phyloP scores from a whole-genome alignment of 352 stramenopile species.

The Phytophthora ramorum region DNA sequence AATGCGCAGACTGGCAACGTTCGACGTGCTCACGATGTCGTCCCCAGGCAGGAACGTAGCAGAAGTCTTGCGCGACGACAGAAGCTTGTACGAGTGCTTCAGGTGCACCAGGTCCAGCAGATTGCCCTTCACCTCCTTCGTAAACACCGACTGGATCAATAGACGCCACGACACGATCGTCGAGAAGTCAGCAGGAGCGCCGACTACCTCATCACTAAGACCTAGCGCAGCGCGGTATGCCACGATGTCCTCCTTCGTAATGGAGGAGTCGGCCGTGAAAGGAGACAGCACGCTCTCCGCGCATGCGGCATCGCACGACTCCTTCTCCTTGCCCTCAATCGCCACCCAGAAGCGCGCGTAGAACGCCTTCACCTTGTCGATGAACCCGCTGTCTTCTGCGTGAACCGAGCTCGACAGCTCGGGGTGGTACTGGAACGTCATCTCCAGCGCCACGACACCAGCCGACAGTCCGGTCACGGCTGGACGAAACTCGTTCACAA shows the following conservation, averaged over 20 bases:
- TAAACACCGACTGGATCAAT: slow-evolving; percentile 86
- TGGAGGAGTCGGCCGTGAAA: slow-evolving; percentile 70
- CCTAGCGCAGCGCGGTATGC: slow-evolving; percentile 69
- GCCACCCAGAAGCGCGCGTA: slow-evolving; percentile 84
- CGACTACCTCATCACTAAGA: slow-evolving; percentile 35
- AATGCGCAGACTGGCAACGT: slow-evolving; percentile 77
- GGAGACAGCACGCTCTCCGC: slow-evolving; percentile 62
- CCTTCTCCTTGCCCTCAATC: slow-evolving; percentile 60
- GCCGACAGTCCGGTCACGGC: slow-evolving; percentile 53
- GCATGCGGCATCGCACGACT: slow-evolving; percentile 66
- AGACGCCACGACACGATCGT: slow-evolving; percentile 84
- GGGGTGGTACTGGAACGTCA: slow-evolving; percentile 61
- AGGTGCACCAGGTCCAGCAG: slow-evolving; percentile 86
- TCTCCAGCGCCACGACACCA: slow-evolving; percentile 55
- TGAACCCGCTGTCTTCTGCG: slow-evolving; percentile 44
- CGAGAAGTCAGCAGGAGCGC: slow-evolving; percentile 74
- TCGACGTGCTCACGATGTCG: slow-evolving; percentile 74
- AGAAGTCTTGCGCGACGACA: slow-evolving; percentile 46
- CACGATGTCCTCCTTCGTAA: slow-evolving; percentile 62
- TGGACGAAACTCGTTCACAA: slow-evolving; percentile 66
- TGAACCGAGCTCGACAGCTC: slow-evolving; percentile 63
- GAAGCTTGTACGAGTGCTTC: slow-evolving; percentile 85
- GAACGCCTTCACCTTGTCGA: slow-evolving; percentile 75
- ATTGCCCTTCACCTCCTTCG: slow-evolving; percentile 83
- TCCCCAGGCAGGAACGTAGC: slow-evolving; percentile 67